Percentiles rank a stretch among this genome's conserved stretches.
These are phyloP conservation scores for Phalaenopsis aphrodite DNA, from an alignment of 106 monocot genomes.

Conservation along the genomic window DNA sequence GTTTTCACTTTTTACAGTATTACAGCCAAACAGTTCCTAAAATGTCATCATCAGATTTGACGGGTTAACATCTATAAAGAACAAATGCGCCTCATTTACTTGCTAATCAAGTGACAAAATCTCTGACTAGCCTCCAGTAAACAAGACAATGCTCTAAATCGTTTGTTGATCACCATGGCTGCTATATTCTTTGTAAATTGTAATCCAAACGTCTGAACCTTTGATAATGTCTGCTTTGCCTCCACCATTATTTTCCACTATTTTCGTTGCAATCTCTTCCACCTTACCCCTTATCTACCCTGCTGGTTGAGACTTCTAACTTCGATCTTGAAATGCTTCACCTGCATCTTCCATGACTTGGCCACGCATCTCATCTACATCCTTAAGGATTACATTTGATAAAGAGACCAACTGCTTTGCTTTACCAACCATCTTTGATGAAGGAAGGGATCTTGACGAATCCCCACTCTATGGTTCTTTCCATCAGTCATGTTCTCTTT, in stretches of 20 bases:
- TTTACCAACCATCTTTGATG: background rate
- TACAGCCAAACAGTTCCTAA: too few relatives aligned
- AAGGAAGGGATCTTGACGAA: too few relatives aligned
- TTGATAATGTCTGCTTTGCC: slow-evolving; percentile 5
- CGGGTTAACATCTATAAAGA: too few relatives aligned
- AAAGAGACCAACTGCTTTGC: background rate
- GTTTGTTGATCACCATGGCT: too few relatives aligned
- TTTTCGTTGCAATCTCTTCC: slow-evolving; percentile 55
- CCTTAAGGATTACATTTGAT: slow-evolving; percentile 39
- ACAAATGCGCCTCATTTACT: too few relatives aligned
- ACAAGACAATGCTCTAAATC: too few relatives aligned
- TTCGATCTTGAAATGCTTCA: slow-evolving; percentile 71
- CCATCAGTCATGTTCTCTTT: too few relatives aligned
- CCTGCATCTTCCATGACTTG: slow-evolving; percentile 78
- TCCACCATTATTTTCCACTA: slow-evolving; percentile 6
- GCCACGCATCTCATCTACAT: slow-evolving; percentile 64
- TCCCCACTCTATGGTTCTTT: too few relatives aligned
- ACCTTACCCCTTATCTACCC: slow-evolving; percentile 58
- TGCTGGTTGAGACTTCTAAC: slow-evolving; percentile 77
- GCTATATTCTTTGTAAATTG: slow-evolving; percentile 20
- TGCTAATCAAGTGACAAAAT: too few relatives aligned
- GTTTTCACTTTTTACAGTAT: too few relatives aligned
- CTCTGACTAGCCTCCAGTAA: too few relatives aligned
- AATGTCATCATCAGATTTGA: too few relatives aligned
- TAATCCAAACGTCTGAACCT: slow-evolving; percentile 40